Conservation (phyloP, 2,329 filamentous ascomycete species). For the Cercospora zeina region DNA sequence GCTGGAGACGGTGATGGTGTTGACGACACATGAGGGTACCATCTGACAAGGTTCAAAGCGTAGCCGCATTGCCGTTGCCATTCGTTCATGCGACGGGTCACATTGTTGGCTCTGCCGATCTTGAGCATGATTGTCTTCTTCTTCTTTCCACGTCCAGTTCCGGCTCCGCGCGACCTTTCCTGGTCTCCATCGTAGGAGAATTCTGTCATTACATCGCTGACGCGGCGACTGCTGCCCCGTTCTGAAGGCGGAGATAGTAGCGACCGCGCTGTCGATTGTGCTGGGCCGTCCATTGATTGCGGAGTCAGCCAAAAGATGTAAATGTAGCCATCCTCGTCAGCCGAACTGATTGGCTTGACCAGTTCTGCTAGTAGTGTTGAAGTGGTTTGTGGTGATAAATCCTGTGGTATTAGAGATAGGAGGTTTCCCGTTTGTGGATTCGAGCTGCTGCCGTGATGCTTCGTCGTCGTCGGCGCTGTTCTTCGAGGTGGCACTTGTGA, state of each 20-base stretch:
- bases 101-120: constrained; percentile 72
- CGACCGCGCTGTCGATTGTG: constrained; percentile 46
- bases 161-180: background rate
- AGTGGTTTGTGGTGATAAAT: constrained; percentile 65
- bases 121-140: constrained; percentile 65
- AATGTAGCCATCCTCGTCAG: constrained; percentile 85
- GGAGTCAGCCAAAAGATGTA: constrained; percentile 96
- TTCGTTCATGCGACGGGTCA: constrained; percentile 85
- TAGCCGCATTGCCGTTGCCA: constrained; percentile 94
- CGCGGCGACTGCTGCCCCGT: constrained; percentile 27
- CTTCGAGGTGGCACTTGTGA: constrained; percentile 20
- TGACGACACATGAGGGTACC: constrained; percentile 73
- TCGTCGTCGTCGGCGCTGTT: constrained; percentile 16
- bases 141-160: constrained; percentile 42
- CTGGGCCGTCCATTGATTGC: constrained; percentile 58
- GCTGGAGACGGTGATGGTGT: constrained; percentile 31
- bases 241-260: constrained; percentile 34
- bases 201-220: constrained; percentile 42
- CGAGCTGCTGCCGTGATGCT: constrained; percentile 26
- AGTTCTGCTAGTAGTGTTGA: constrained; percentile 75
- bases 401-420: constrained; percentile 68
- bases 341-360: constrained; percentile 68
- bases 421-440: constrained; percentile 43
- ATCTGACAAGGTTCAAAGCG: constrained; percentile 81
- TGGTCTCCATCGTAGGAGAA: constrained; percentile 33